Percentiles rank a stretch among this genome's conserved stretches.
Conservation (phyloP, 768 basidiomycete genomes). For the Basidioascus undulatus region DNA sequence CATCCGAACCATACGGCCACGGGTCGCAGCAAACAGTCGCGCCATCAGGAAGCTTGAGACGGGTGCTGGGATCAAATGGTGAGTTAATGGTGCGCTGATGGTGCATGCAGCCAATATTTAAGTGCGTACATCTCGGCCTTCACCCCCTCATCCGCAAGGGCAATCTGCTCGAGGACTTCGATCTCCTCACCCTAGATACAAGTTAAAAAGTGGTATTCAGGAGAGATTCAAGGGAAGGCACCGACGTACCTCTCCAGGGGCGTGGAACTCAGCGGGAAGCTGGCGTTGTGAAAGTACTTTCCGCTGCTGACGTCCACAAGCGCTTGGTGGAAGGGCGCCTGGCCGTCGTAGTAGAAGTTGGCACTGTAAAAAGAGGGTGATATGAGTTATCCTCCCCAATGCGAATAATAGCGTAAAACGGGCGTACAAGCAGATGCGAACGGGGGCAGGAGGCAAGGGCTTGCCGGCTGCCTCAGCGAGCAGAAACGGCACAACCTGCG, state of each 20-base stretch:
- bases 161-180: neutral
- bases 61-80: conserved; percentile 1
- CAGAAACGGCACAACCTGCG: conserved; percentile 1
- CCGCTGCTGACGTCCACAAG: neutral
- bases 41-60: conserved; percentile 2
- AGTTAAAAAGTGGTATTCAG: neutral
- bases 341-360: conserved; percentile 2
- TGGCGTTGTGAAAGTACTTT: neutral
- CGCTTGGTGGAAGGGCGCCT: neutral
- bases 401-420: neutral
- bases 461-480: conserved; percentile 1
- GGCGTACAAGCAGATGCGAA: neutral
- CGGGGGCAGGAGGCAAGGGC: neutral
- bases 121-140: neutral
- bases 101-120: too few species aligned
- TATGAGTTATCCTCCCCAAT: neutral
- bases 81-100: too few species aligned
- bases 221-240: neutral
- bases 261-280: neutral
- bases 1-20: conserved; percentile 4
- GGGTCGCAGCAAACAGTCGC: conserved; percentile 4
- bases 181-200: too few species aligned
- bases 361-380: neutral
- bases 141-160: neutral
- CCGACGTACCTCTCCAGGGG: neutral